A percentile compares a stretch with the other conserved stretches of the same genome.
phyloP scores from a whole-genome alignment of 768 basidiomycete species.

The Rhizopogon vulgaris region DNA sequence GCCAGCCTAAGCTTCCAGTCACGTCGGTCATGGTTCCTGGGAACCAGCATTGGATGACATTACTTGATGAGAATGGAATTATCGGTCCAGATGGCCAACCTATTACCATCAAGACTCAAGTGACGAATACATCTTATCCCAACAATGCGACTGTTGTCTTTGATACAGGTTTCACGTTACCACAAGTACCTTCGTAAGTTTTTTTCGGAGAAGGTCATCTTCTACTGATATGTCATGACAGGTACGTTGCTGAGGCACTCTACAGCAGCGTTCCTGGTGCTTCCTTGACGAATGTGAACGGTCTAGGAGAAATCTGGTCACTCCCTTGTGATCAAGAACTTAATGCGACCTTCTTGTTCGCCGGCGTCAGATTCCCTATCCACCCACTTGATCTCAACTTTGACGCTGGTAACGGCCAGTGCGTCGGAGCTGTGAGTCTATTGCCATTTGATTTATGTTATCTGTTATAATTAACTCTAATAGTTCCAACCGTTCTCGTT shows the following conservation, averaged over 20 bases:
- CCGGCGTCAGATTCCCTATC: constrained; percentile 49
- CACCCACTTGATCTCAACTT: constrained; percentile 59
- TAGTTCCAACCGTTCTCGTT: constrained; percentile 69
- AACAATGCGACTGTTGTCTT: constrained; percentile 54
- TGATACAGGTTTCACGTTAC: constrained; percentile 66
- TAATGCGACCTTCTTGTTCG: constrained; percentile 61
- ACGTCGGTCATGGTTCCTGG: constrained; percentile 28
- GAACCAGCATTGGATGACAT: constrained; percentile 60
- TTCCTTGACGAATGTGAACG: constrained; percentile 32
- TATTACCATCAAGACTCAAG: constrained; percentile 40
- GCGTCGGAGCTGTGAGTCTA: constrained; percentile 40
- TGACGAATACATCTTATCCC: constrained; percentile 34
- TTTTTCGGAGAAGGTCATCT: not conserved
- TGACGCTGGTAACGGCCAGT: constrained; percentile 16
- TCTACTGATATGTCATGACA: constrained; percentile 18
- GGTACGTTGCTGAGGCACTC: constrained; percentile 51
- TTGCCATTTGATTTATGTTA: not conserved
- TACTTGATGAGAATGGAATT: constrained; percentile 57
- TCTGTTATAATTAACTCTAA: not conserved
- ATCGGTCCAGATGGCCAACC: constrained; percentile 53
- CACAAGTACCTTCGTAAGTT: constrained; percentile 52
- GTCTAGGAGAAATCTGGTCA: constrained; percentile 46
- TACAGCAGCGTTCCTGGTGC: constrained; percentile 53
- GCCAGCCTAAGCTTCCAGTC: constrained; percentile 48
- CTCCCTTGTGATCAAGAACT: constrained; percentile 60